Percentiles rank a stretch among this genome's conserved stretches.
Conservation (phyloP, 116 monocot species). For the Phalaenopsis hybrid region DNA sequence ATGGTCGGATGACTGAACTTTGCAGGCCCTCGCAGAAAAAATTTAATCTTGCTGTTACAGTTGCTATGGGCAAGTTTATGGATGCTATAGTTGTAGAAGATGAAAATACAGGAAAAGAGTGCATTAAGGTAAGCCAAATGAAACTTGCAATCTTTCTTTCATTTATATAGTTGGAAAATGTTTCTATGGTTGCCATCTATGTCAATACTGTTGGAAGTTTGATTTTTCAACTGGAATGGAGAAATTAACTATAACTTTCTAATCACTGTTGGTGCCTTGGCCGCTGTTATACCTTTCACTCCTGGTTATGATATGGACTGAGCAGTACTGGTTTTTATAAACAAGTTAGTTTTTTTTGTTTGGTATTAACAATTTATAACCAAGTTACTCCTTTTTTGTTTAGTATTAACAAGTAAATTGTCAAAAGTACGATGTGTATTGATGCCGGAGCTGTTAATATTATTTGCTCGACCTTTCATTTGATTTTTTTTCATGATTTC, state of each 20-base stretch:
- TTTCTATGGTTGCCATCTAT: not conserved
- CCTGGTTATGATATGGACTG: not conserved
- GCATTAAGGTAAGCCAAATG: constrained; percentile 68
- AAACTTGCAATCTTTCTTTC: not conserved
- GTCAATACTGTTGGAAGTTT: not conserved
- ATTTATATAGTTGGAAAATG: not conserved
- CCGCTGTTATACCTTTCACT: not conserved
- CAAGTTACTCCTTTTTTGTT: not conserved
- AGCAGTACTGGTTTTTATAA: not conserved
- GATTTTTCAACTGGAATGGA: not conserved
- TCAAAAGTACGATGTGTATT: not conserved
- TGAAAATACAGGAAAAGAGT: constrained; percentile 94
- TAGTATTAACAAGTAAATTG: not conserved
- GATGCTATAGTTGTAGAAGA: constrained; percentile 99
- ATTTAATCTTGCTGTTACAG: constrained; percentile 90
- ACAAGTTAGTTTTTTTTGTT: not conserved
- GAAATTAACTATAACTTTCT: not conserved
- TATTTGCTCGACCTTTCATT: not conserved
- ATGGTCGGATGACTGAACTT: constrained; percentile 96
- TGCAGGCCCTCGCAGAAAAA: constrained; percentile 89
- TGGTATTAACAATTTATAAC: not conserved
- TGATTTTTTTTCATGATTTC: not conserved
- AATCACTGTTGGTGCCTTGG: not conserved
- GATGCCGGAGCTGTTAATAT: not conserved
- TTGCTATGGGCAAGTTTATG: constrained; percentile 99